These are phyloP conservation scores for Coniochaeta sp. DNA, from an alignment of 2,329 filamentous ascomycete species.

Conservation along the genomic window DNA sequence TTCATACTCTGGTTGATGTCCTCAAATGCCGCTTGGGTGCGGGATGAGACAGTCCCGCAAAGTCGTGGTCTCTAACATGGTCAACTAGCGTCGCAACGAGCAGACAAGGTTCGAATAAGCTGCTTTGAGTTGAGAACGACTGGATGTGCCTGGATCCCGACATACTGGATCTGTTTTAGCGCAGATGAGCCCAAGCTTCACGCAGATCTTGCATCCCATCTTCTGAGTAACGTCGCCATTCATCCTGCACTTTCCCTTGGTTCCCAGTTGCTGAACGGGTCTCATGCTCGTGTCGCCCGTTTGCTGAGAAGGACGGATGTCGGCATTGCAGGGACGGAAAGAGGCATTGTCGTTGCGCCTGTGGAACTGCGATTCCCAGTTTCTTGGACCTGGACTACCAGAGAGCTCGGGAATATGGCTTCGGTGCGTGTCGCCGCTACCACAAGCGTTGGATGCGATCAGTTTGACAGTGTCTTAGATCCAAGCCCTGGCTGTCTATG, in stretches of 20 bases:
- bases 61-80: background rate
- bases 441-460: background rate
- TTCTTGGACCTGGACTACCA: background rate
- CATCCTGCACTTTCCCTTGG: background rate
- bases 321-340: background rate
- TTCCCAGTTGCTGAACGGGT: background rate
- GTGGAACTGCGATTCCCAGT: background rate
- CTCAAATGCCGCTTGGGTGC: background rate
- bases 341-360: background rate
- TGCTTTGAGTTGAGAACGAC: background rate
- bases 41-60: background rate
- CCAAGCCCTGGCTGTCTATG: background rate
- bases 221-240: background rate
- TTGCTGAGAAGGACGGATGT: background rate
- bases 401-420: background rate
- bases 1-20: background rate
- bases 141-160: background rate
- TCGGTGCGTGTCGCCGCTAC: background rate
- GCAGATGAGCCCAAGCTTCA: background rate
- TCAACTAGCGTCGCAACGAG: background rate
- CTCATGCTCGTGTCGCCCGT: background rate
- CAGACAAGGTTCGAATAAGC: background rate
- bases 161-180: background rate
- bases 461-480: conserved; percentile 1
- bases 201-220: background rate